Conservation (phyloP, 2,329 filamentous ascomycete genomes). For the Aurifilum marmelostoma region DNA sequence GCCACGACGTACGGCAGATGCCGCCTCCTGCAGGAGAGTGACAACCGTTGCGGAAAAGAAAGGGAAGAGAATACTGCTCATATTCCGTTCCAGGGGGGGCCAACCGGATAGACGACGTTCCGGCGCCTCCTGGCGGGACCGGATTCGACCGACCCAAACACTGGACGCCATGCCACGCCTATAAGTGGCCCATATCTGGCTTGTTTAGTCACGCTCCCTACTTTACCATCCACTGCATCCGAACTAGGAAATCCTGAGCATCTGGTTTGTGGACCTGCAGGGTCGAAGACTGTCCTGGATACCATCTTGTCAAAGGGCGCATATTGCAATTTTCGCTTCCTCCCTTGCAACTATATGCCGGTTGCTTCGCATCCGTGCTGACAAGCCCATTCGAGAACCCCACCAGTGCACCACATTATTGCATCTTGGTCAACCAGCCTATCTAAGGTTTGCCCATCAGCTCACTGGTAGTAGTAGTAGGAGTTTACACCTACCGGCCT, state of each 20-base stretch:
- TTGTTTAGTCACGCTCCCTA: slow-evolving; percentile 1
- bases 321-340: background rate
- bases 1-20: background rate
- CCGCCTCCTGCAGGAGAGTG: background rate
- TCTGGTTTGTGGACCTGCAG: background rate
- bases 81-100: background rate
- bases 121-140: slow-evolving; percentile 19
- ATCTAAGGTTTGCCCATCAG: background rate
- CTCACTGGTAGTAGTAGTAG: background rate
- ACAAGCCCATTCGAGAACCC: background rate
- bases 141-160: background rate
- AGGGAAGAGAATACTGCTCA: background rate
- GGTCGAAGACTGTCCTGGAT: background rate
- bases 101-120: slow-evolving; percentile 24
- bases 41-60: background rate
- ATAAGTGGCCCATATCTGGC: slow-evolving; percentile 3
- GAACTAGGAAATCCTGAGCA: background rate
- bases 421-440: background rate
- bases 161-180: background rate
- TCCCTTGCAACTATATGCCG: background rate
- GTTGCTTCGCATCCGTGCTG: slow-evolving; percentile 10
- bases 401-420: background rate
- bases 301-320: background rate
- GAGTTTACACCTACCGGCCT: background rate
- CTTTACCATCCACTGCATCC: background rate